phyloP scores from a whole-genome alignment of 306 rosid species.

The Quercus rubra region DNA sequence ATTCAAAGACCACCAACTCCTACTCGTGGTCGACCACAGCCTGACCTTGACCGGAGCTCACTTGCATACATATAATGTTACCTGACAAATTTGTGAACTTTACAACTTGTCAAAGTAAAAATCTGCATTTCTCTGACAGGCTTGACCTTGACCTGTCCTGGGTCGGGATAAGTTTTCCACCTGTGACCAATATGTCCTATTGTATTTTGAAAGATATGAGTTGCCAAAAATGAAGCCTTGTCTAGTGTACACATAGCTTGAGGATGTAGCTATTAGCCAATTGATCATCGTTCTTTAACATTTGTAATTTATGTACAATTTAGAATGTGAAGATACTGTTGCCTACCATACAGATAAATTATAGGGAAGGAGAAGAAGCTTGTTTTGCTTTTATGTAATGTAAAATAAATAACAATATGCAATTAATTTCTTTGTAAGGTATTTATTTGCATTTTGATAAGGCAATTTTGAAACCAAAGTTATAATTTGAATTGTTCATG shows the following conservation, averaged over 20 bases:
- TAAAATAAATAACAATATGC: slow-evolving; percentile 13
- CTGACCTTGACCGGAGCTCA: slow-evolving; percentile 91
- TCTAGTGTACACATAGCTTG: slow-evolving; percentile 11
- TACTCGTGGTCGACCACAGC: slow-evolving; percentile 97
- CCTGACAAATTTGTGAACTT: background rate
- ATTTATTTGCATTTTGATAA: background rate
- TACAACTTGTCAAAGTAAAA: background rate
- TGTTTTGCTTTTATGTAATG: slow-evolving; percentile 11
- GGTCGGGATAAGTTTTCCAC: background rate
- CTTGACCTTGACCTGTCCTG: background rate
- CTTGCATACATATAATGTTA: slow-evolving; percentile 87
- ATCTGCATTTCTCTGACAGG: slow-evolving; percentile 8
- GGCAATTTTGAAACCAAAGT: background rate
- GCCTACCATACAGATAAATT: slow-evolving; percentile 5
- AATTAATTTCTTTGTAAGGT: background rate
- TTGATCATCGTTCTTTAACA: background rate
- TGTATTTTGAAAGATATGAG: background rate
- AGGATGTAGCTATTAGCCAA: slow-evolving; percentile 17
- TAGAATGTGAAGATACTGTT: slow-evolving; percentile 17
- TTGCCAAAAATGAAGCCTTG: slow-evolving; percentile 20
- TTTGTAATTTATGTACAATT: slow-evolving; percentile 34
- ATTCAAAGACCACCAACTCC: slow-evolving; percentile 99
- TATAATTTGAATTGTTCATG: background rate
- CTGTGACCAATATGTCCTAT: background rate
- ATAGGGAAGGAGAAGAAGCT: slow-evolving; percentile 18